A percentile compares a stretch with the other conserved stretches of the same genome.
These are phyloP conservation scores for Tuber brumale DNA, from an alignment of 495 filamentous ascomycete genomes.

Conservation along the genomic window DNA sequence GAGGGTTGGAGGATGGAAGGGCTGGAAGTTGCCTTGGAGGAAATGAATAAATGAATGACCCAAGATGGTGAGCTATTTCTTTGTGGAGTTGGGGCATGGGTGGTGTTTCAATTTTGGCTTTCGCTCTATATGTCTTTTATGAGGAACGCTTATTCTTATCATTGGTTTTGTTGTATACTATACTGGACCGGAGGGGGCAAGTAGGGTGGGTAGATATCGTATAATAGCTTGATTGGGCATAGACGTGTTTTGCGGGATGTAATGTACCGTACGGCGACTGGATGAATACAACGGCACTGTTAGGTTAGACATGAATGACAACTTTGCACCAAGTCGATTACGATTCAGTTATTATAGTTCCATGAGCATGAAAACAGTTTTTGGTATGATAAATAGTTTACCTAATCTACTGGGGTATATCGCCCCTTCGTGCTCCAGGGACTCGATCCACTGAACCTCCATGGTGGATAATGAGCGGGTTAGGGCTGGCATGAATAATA, in stretches of 20 bases:
- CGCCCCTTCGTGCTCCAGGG: neutral
- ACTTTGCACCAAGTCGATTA: neutral
- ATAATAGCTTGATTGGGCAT: neutral
- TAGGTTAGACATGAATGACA: neutral
- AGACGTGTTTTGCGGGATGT: neutral
- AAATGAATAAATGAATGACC: neutral
- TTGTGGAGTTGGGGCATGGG: neutral
- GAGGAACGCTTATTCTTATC: neutral
- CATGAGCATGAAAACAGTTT: neutral
- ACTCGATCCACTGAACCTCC: neutral
- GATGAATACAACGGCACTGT: neutral
- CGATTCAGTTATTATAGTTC: neutral
- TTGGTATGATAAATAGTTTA: neutral
- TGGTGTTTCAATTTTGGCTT: constrained; percentile 4
- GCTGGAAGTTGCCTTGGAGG: constrained; percentile 1
- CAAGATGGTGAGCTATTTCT: neutral
- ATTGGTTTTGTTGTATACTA: neutral
- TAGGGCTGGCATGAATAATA: neutral
- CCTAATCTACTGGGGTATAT: neutral
- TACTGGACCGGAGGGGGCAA: neutral
- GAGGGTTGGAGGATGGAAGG: constrained; percentile 56
- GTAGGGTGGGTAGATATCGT: neutral
- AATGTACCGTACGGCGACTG: neutral
- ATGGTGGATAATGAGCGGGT: neutral
- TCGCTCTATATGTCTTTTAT: neutral